Conservation (phyloP, 176 grass and related monocot genomes). For the Bromus sterilis region DNA sequence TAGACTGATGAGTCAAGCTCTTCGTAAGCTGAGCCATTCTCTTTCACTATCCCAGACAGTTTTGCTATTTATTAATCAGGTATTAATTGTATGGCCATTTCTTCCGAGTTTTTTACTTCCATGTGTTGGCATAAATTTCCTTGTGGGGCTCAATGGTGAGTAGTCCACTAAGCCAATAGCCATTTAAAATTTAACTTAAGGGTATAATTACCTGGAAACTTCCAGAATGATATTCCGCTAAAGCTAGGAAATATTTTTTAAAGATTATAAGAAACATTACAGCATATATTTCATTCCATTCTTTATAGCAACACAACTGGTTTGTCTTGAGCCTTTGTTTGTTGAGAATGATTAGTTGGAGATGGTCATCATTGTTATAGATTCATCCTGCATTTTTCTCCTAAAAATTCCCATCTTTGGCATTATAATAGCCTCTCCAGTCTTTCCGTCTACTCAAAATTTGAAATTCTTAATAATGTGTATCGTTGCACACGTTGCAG, state of each 20-base stretch:
- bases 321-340: neutral
- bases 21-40: slow-evolving; percentile 92
- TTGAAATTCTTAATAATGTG: neutral
- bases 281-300: neutral
- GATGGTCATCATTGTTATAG: neutral
- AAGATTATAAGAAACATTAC: slow-evolving; percentile 4
- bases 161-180: neutral
- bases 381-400: neutral
- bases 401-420: neutral
- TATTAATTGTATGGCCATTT: slow-evolving; percentile 5
- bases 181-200: neutral
- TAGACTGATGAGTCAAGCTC: slow-evolving; percentile 94
- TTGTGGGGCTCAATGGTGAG: neutral
- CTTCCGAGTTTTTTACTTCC: neutral
- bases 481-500: slow-evolving; percentile 26
- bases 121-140: neutral
- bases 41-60: slow-evolving; percentile 82
- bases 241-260: neutral
- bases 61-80: slow-evolving; percentile 95
- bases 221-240: neutral
- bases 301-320: neutral
- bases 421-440: neutral
- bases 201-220: neutral
- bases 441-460: neutral
- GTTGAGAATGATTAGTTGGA: neutral